Evolutionary conservation across 2,329 filamentous ascomycete species (phyloP), one percentile per base, ranked within the genome.

Genomic region (Aspergillus ruber): DNA sequence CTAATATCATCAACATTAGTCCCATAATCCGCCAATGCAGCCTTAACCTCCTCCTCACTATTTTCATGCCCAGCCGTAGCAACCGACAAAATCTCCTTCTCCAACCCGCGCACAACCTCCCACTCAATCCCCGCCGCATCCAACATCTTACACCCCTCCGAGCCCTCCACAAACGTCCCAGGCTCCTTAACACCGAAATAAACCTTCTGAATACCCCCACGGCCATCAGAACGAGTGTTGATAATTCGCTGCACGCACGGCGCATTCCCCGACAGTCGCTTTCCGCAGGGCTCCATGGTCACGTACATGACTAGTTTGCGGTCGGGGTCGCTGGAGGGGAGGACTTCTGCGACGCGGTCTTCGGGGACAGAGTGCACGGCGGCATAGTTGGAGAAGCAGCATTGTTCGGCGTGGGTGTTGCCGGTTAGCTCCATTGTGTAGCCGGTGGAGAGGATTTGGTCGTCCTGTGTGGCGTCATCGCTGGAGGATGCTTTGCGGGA

Each of bases 401-500:
- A 91, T 71, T 98, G 90, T 65, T 98, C 93, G 3, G 93, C 93
- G 63, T 98, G 93, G 0, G 93, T 97, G 71, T 98, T 98, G 38
- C 91, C 93, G 0, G 83, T 78, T 3, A 90, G 81, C 68, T 98
- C 91, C 49, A 96, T 78, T 0, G 93, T 96, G 72, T 91, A 97
- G 46, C 93, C 91, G 1, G 88, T 87, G 1, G 86, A 81, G 23
- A 94, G 75, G 49, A 94, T 74, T 21, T 70, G 64, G 57, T 82
- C 68, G 21, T 66, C 57, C 18, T 50, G 41, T 8, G 50, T 56
- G 40, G 48, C 58, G 43, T 53, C 46, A 33, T 63, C 18, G 6
- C 21, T 20, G 17, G 15, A 12, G 17, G n/a, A 12, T 15, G 36
- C 9, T 50, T 59, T 57, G 43, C 64, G 61, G 46, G 62, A 65